These are phyloP conservation scores for Gossypium bickii DNA, from an alignment of 345 rosid genomes.

Conservation along the genomic window DNA sequence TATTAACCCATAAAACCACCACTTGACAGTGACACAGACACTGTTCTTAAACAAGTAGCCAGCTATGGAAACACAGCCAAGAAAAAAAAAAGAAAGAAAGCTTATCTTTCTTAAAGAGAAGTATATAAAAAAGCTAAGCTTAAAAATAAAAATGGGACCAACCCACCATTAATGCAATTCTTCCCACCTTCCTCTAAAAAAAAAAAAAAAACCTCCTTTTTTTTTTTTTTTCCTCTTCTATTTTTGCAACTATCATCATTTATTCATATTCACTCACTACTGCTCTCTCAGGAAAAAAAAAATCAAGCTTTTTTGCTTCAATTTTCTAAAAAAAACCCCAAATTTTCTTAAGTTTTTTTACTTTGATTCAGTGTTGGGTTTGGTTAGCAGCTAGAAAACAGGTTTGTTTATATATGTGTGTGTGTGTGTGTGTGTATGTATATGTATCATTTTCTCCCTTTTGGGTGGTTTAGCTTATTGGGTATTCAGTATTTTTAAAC, in stretches of 20 bases:
- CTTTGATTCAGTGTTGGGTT: conserved; percentile 18
- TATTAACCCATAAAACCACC: too few species aligned
- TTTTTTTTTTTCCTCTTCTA: background rate
- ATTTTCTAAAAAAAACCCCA: conserved; percentile 1
- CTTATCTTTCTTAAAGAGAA: too few species aligned
- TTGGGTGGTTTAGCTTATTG: conserved; percentile 10
- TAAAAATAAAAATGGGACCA: conserved; percentile 29
- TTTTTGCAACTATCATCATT: background rate
- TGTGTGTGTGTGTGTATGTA: too few species aligned
- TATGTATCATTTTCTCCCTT: background rate
- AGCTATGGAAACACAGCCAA: too few species aligned
- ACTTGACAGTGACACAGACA: too few species aligned
- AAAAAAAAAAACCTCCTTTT: background rate
- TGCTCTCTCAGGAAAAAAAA: background rate
- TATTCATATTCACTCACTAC: background rate
- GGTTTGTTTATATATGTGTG: conserved; percentile 11
- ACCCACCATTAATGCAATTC: conserved; percentile 34
- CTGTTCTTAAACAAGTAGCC: too few species aligned
- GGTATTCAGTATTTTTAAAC: background rate
- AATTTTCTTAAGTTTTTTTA: background rate
- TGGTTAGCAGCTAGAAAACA: conserved; percentile 13
- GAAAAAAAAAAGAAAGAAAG: too few species aligned
- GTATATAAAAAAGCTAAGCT: background rate
- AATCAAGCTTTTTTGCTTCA: background rate
- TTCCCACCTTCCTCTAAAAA: conserved; percentile 17